Evolutionary conservation across 495 filamentous ascomycete genomes (phyloP).

Genomic region (Coniosporium apollinis): DNA sequence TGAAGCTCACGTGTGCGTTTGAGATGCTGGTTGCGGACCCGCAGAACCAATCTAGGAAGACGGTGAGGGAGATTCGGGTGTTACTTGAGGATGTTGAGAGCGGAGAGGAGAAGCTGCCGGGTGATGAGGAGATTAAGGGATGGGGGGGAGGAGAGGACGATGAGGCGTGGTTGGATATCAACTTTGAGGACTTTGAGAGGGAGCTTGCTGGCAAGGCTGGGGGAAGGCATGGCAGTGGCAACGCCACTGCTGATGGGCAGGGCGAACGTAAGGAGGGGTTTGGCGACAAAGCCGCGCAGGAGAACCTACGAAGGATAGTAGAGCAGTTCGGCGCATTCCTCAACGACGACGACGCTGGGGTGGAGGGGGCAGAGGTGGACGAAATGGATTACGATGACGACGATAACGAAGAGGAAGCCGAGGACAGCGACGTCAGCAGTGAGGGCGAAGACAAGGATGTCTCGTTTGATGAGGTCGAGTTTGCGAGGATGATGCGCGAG

Average conservation of each 20-base stretch:
- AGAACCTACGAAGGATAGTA: conserved; percentile 77
- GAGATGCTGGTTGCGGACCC: conserved; percentile 67
- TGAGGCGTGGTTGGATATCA: conserved; percentile 87
- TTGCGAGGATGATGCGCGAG: conserved; percentile 75
- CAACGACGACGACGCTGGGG: conserved; percentile 65
- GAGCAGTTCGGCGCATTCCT: conserved; percentile 83
- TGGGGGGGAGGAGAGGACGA: conserved; percentile 61
- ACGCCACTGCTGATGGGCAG: conserved; percentile 8
- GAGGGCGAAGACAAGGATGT: conserved; percentile 59
- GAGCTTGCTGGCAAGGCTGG: conserved; percentile 46
- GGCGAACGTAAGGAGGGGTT: conserved; percentile 32
- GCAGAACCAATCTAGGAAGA: conserved; percentile 44
- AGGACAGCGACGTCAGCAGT: conserved; percentile 17
- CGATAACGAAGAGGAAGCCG: conserved; percentile 37
- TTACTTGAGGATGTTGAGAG: conserved; percentile 53
- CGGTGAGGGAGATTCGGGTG: conserved; percentile 55
- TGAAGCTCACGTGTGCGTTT: conserved; percentile 81
- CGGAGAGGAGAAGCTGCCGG: conserved; percentile 46
- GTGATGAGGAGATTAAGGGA: conserved; percentile 47
- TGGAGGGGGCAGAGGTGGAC: conserved; percentile 57
- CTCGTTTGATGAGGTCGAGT: conserved; percentile 72
- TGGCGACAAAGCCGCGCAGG: conserved; percentile 64
- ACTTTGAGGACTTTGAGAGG: conserved; percentile 71
- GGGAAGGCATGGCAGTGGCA: conserved; percentile 11
- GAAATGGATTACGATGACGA: conserved; percentile 54